phyloP scores from a whole-genome alignment of 176 grass and related monocot species.

The Hyparrhenia diplandra region DNA sequence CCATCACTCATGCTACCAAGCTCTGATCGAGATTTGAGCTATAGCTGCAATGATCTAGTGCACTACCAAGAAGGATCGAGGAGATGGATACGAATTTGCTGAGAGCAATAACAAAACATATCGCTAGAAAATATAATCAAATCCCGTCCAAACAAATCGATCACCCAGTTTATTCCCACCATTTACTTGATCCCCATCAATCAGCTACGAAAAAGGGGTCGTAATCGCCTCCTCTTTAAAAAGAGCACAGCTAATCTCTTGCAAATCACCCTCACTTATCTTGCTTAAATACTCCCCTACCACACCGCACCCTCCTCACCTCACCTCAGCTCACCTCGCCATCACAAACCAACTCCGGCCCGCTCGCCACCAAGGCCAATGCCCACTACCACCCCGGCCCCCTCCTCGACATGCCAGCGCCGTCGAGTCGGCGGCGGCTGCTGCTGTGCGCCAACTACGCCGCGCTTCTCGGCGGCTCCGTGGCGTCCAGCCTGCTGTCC shows the following conservation, averaged over 20 bases:
- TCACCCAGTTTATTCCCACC: slow-evolving; percentile 13
- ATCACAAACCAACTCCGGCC: background rate
- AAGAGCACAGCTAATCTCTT: slow-evolving; percentile 15
- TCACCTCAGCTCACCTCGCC: background rate
- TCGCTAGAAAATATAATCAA: background rate
- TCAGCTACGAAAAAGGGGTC: background rate
- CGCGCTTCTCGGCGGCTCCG: slow-evolving; percentile 67
- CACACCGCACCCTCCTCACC: slow-evolving; percentile 19
- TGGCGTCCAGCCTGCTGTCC: slow-evolving; percentile 73
- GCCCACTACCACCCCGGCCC: slow-evolving; percentile 19
- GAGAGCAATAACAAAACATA: slow-evolving; percentile 12
- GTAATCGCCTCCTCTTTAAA: slow-evolving; percentile 17
- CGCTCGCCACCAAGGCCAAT: slow-evolving; percentile 29
- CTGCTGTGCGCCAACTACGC: slow-evolving; percentile 60
- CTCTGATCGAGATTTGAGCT: background rate
- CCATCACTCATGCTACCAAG: background rate
- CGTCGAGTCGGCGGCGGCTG: slow-evolving; percentile 12
- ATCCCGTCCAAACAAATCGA: slow-evolving; percentile 18
- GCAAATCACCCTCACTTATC: slow-evolving; percentile 41
- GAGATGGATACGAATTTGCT: slow-evolving; percentile 21
- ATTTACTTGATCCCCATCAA: background rate
- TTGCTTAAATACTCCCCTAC: slow-evolving; percentile 48
- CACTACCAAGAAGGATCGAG: background rate
- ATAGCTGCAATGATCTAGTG: slow-evolving; percentile 34
- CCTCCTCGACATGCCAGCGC: slow-evolving; percentile 33